Evolutionary conservation across 2,329 filamentous ascomycete species (phyloP).

Genomic region (Fusarium sp.): DNA sequence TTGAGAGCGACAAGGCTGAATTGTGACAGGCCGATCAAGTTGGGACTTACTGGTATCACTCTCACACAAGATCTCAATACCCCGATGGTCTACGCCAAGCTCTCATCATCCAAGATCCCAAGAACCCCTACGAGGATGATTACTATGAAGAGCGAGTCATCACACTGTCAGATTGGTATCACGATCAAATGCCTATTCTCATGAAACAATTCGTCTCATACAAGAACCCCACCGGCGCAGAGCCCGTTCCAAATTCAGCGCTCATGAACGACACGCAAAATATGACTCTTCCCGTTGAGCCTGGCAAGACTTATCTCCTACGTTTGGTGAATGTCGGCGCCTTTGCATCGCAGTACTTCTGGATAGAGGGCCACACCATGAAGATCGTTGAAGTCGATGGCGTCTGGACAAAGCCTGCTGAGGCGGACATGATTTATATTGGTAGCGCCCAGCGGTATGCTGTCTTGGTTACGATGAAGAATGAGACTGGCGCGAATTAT

Average conservation of each 20-base stretch:
- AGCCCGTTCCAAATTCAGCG: background rate
- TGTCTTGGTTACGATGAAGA: background rate
- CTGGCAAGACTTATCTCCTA: background rate
- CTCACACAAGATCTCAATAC: background rate
- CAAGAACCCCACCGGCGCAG: background rate
- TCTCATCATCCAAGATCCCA: background rate
- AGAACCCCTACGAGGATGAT: background rate
- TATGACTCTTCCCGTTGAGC: background rate
- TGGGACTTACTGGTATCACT: background rate
- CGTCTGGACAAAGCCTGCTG: background rate
- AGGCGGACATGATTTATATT: background rate
- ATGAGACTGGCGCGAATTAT: background rate
- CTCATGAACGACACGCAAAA: background rate
- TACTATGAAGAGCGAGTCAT: background rate
- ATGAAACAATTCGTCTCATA: background rate
- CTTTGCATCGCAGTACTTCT: background rate
- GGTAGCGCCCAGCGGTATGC: background rate
- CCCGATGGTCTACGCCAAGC: background rate
- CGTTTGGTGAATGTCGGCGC: background rate
- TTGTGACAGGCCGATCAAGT: background rate
- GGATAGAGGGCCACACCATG: background rate
- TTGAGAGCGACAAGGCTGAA: rapidly evolving
- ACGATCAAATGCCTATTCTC: background rate
- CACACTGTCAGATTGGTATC: background rate
- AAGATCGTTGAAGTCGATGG: background rate